These are phyloP conservation scores for Takashimella koratensis DNA, from an alignment of 1,284 basidiomycete species.

Conservation along the genomic window DNA sequence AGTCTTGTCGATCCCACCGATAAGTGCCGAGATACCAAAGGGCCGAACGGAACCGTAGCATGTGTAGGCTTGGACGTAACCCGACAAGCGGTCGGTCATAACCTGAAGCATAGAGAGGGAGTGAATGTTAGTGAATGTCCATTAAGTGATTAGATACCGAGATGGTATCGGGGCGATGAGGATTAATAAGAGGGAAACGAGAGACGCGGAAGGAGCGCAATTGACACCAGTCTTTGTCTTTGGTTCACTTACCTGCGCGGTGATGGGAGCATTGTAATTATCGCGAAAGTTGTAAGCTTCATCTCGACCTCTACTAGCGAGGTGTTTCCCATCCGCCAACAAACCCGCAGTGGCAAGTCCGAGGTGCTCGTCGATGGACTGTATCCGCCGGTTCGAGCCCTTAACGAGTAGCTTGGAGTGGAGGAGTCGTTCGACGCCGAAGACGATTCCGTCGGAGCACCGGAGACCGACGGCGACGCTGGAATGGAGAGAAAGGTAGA, in stretches of 20 bases:
- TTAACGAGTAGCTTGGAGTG: slow-evolving; percentile 96
- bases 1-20: slow-evolving; percentile 83
- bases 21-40: slow-evolving; percentile 89
- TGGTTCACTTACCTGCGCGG: slow-evolving; percentile 65
- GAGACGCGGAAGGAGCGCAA: not conserved
- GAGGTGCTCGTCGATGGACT: slow-evolving; percentile 87
- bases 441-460: slow-evolving; percentile 87
- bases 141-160: too few species aligned
- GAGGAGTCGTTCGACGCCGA: slow-evolving; percentile 97
- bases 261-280: slow-evolving; percentile 68
- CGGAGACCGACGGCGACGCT: slow-evolving; percentile 88
- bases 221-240: not conserved
- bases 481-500: not conserved
- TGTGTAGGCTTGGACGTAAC: slow-evolving; percentile 93
- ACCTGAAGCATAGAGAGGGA: slow-evolving; percentile 52
- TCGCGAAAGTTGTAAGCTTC: slow-evolving; percentile 78
- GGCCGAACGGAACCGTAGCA: slow-evolving; percentile 97
- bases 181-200: not conserved
- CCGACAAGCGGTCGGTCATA: slow-evolving; percentile 76
- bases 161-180: not conserved
- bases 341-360: slow-evolving; percentile 91
- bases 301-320: slow-evolving; percentile 78
- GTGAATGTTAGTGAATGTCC: not conserved
- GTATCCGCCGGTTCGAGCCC: slow-evolving; percentile 87
- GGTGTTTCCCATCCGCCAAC: slow-evolving; percentile 86